Evolutionary conservation across 2,329 filamentous ascomycete genomes (phyloP).

Genomic region (Mycosphaerella arachidis): DNA sequence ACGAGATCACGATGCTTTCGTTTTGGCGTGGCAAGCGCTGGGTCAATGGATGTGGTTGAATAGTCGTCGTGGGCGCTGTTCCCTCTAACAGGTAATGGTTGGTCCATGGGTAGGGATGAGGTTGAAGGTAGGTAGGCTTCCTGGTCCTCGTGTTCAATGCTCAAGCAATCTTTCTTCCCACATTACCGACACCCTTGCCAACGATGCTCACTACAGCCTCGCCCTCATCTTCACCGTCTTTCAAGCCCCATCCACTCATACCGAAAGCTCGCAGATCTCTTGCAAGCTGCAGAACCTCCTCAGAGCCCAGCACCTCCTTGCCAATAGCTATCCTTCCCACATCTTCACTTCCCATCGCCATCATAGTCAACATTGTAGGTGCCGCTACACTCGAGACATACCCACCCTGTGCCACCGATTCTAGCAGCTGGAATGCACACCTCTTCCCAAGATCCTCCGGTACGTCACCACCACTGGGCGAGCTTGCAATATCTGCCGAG

Average conservation of each 20-base stretch:
- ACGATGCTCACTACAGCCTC: constrained; percentile 89
- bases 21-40: not conserved
- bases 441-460: constrained; percentile 86
- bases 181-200: constrained; percentile 87
- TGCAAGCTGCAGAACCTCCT: constrained; percentile 73
- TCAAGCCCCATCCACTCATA: constrained; percentile 82
- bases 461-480: constrained; percentile 72
- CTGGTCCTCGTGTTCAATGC: too few species aligned
- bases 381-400: constrained; percentile 71
- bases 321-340: constrained; percentile 82
- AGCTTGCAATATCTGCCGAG: constrained; percentile 74
- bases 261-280: constrained; percentile 86
- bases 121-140: too few species aligned
- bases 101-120: not conserved
- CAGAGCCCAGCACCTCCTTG: constrained; percentile 73
- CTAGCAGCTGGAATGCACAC: constrained; percentile 84
- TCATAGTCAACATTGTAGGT: constrained; percentile 73
- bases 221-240: constrained; percentile 58
- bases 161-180: constrained; percentile 78
- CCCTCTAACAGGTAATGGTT: too few species aligned
- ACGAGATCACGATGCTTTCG: not conserved
- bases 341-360: constrained; percentile 98
- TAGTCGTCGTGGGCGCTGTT: too few species aligned
- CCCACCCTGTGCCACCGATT: constrained; percentile 75
- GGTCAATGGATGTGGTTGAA: not conserved